Evolutionary conservation across 2,329 filamentous ascomycete species (phyloP).

Genomic region (Pezicula radicicola): DNA sequence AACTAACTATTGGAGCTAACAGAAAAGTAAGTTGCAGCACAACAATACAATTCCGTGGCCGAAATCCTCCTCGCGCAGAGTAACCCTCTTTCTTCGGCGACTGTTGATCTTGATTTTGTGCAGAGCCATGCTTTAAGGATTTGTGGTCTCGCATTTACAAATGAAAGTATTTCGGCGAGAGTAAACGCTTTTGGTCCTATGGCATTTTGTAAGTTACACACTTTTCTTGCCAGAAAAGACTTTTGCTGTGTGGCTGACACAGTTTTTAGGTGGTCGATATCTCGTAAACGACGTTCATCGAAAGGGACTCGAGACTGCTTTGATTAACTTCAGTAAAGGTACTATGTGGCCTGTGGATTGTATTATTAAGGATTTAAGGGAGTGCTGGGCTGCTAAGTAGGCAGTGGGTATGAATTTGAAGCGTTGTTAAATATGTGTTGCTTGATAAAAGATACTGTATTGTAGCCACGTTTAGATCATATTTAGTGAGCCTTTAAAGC

Average conservation of each 20-base stretch:
- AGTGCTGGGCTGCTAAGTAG: constrained; percentile 19
- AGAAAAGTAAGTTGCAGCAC: constrained; percentile 32
- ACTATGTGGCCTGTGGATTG: constrained; percentile 38
- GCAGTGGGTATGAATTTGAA: too few species aligned
- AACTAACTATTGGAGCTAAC: background rate
- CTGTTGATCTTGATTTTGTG: constrained; percentile 15
- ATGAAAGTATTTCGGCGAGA: constrained; percentile 37
- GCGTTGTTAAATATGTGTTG: too few species aligned
- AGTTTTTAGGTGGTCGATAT: constrained; percentile 28
- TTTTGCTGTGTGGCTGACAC: background rate
- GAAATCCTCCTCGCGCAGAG: constrained; percentile 10
- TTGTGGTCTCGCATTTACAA: constrained; percentile 42
- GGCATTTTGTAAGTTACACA: constrained; percentile 36
- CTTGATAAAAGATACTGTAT: too few species aligned
- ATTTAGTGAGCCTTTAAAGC: too few species aligned
- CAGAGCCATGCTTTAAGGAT: constrained; percentile 36
- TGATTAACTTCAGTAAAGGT: constrained; percentile 24
- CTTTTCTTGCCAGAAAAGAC: background rate
- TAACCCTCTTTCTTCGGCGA: background rate
- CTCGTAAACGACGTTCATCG: constrained; percentile 23
- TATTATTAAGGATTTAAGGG: constrained; percentile 29
- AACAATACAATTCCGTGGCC: constrained; percentile 40
- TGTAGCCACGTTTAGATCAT: too few species aligned
- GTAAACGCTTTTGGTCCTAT: constrained; percentile 48
- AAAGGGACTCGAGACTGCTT: constrained; percentile 31